Evolutionary conservation across 108 stramenopile genomes (phyloP).

Genomic region (Pseudonitzschia multistriata): DNA sequence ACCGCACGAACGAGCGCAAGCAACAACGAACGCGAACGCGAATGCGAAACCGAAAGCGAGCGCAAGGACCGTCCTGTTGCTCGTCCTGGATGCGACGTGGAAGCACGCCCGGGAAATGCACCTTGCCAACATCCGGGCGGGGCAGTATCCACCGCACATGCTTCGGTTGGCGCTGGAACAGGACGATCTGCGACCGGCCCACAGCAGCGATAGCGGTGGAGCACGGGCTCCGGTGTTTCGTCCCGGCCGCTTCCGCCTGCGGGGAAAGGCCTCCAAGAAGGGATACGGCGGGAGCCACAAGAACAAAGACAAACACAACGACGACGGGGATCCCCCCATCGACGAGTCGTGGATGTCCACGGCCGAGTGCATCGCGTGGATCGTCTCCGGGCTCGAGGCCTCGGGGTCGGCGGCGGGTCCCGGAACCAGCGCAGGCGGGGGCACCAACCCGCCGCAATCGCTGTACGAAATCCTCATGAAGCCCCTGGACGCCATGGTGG

Average conservation of each 20-base stretch:
- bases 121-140: slow-evolving; percentile 31
- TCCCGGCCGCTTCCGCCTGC: slow-evolving; percentile 16
- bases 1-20: background rate
- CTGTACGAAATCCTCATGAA: slow-evolving; percentile 60
- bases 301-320: slow-evolving; percentile 29
- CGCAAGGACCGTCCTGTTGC: slow-evolving; percentile 35
- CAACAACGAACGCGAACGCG: background rate
- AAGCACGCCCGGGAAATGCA: slow-evolving; percentile 82
- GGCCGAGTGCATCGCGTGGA: slow-evolving; percentile 73
- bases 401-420: background rate
- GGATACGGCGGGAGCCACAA: background rate
- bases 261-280: background rate
- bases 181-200: background rate
- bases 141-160: slow-evolving; percentile 51
- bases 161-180: slow-evolving; percentile 32
- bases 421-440: background rate
- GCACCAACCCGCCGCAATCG: background rate
- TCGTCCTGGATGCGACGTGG: slow-evolving; percentile 83
- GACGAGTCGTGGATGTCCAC: slow-evolving; percentile 46
- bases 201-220: background rate
- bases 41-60: background rate
- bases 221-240: too few species aligned
- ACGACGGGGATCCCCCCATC: background rate
- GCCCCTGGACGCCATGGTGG: slow-evolving; percentile 67
- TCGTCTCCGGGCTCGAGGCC: slow-evolving; percentile 48